Conservation (phyloP, 495 filamentous ascomycete species). For the Apodospora peruviana region DNA sequence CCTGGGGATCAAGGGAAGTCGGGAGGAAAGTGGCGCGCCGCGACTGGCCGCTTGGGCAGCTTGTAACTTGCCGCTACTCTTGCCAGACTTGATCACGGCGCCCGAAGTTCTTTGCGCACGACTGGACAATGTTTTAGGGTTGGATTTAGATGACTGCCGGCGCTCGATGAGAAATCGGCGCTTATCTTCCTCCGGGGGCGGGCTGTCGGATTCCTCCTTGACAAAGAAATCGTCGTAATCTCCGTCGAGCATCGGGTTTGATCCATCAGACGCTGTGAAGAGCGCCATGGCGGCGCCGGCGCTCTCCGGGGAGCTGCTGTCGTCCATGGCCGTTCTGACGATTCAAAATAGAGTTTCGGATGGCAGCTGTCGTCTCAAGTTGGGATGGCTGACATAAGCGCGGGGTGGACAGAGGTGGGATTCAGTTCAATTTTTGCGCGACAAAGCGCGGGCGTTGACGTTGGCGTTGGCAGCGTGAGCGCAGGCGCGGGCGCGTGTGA, state of each 20-base stretch:
- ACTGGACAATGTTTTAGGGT: neutral
- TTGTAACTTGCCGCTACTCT: neutral
- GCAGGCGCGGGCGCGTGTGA: neutral
- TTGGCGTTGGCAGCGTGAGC: neutral
- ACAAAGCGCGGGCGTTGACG: neutral
- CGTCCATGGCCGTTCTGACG: neutral
- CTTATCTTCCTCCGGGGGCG: conserved; percentile 7
- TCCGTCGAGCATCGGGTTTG: neutral
- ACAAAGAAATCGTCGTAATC: conserved; percentile 4
- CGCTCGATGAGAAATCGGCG: neutral
- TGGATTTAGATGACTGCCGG: conserved; percentile 2
- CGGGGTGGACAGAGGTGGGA: neutral
- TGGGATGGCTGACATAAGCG: neutral
- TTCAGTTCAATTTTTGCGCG: neutral
- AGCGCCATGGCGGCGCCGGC: neutral
- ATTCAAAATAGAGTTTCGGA: neutral
- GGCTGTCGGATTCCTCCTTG: conserved; percentile 15
- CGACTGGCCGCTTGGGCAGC: neutral
- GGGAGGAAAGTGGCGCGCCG: conserved; percentile 1
- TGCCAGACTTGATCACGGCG: neutral
- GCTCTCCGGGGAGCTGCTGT: neutral
- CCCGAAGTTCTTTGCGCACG: neutral
- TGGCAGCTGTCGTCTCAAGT: neutral
- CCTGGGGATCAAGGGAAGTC: conserved; percentile 15
- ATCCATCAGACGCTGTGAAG: neutral